These are phyloP conservation scores for Biscogniauxia marginata DNA, from an alignment of 2,329 filamentous ascomycete genomes.

Conservation along the genomic window DNA sequence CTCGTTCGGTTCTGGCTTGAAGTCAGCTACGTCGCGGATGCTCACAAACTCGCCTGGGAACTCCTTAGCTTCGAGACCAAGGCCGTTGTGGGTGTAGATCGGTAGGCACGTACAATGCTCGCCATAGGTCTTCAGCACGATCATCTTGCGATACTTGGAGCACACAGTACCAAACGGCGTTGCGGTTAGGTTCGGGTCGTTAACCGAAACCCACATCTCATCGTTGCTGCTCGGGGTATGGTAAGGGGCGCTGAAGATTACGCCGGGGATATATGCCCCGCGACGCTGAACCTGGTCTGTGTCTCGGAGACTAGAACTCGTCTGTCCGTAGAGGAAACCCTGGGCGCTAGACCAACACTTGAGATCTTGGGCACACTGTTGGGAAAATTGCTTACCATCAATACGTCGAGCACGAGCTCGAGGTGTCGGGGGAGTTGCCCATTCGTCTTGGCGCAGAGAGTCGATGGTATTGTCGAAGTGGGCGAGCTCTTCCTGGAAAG, in stretches of 20 bases:
- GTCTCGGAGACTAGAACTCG: slow-evolving; percentile 10
- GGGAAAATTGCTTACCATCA: slow-evolving; percentile 5
- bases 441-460: slow-evolving; percentile 2
- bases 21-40: slow-evolving; percentile 23
- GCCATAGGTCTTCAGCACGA: slow-evolving; percentile 22
- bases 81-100: slow-evolving; percentile 26
- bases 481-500: slow-evolving; percentile 5
- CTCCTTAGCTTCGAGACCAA: slow-evolving; percentile 18
- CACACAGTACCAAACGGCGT: slow-evolving; percentile 25
- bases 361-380: background rate
- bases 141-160: slow-evolving; percentile 29
- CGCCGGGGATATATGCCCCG: slow-evolving; percentile 11
- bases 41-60: slow-evolving; percentile 19
- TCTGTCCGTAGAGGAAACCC: slow-evolving; percentile 11
- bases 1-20: slow-evolving; percentile 5
- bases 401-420: slow-evolving; percentile 5
- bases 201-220: slow-evolving; percentile 10
- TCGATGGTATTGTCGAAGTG: slow-evolving; percentile 1
- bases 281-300: slow-evolving; percentile 10
- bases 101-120: slow-evolving; percentile 24
- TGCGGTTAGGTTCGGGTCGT: slow-evolving; percentile 24
- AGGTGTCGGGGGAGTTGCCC: slow-evolving; percentile 5
- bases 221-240: slow-evolving; percentile 10
- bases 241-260: slow-evolving; percentile 20
- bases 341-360: slow-evolving; percentile 13